Evolutionary conservation across 129 eudicot genomes (phyloP), one percentile per base, ranked within the genome.

Genomic region (Tanacetum coccineum): DNA sequence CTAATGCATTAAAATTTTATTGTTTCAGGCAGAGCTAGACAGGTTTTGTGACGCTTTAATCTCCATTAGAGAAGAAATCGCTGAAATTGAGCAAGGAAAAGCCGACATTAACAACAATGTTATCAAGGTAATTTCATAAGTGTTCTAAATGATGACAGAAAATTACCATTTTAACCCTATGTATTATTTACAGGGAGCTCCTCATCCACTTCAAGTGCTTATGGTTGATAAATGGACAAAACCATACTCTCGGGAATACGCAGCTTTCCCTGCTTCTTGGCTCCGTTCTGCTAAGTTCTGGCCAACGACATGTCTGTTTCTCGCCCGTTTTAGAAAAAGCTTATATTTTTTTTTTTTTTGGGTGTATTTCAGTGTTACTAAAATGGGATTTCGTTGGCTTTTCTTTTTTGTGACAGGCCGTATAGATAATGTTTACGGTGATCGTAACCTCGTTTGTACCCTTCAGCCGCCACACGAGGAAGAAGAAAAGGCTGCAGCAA

Each of bases 181-280:
- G 42, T 36, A 36, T 36, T 0, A 14, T 66, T 59, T 9, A 20
- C 82, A 92, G 98, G 87, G 98, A 49, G 98, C 96, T 70, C 98
- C 96, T 76, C 98, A 92, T 74, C 96, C 98, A 26, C 96, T 88
- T 18, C 86, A 91, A 61, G 62, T 92, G 68, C 96, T 92, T 68
- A 92, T 92, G 96, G 84, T 95, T 25, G 96, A 92, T 67, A 82
- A 81, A 47, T 92, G 98, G 98, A 81, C 88, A 55, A 92, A 86
- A 71, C 96, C 98, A 45, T 92, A 92, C 80, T 88, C 98, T 44
- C 85, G 98, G 45, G 98, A 92, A 69, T 86, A 88, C 67, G 98
- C 98, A 40, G 96, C 98, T 49, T 92, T 57, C 87, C 98, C 98
- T 54, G 98, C 95, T 54, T 45, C 96, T n/a, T 92, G 98, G 98